A percentile compares a stretch with the other conserved stretches of the same genome.
These are phyloP conservation scores for Moricandia arvensis DNA, from an alignment of 345 rosid genomes.

Conservation along the genomic window DNA sequence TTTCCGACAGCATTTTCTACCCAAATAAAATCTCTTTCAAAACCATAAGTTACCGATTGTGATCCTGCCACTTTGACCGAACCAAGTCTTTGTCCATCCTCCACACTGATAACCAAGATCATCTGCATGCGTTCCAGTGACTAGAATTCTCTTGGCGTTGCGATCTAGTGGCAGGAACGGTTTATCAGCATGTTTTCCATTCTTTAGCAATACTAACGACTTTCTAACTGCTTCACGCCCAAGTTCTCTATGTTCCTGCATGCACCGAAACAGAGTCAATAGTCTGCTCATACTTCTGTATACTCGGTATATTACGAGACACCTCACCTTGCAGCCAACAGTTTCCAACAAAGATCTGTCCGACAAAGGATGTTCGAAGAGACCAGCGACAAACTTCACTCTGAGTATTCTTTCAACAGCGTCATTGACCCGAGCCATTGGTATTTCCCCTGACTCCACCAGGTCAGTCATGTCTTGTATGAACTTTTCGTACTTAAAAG, in stretches of 20 bases:
- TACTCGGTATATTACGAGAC: neutral
- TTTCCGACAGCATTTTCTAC: neutral
- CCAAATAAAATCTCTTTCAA: neutral
- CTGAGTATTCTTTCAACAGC: conserved; percentile 87
- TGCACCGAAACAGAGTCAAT: conserved; percentile 6
- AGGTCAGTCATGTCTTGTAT: conserved; percentile 49
- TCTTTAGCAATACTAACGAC: conserved; percentile 81
- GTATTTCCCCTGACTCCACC: conserved; percentile 70
- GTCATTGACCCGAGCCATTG: conserved; percentile 69
- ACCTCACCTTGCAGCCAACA: conserved; percentile 79
- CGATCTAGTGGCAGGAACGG: conserved; percentile 68
- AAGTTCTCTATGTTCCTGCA: conserved; percentile 71
- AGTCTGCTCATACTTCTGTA: neutral
- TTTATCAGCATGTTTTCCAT: conserved; percentile 57
- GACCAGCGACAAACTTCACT: conserved; percentile 79
- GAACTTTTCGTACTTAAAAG: conserved; percentile 50
- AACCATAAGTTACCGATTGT: conserved; percentile 57
- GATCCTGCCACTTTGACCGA: conserved; percentile 66
- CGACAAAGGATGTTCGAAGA: conserved; percentile 72
- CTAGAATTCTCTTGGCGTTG: conserved; percentile 64
- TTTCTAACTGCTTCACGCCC: conserved; percentile 86
- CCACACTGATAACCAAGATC: conserved; percentile 92
- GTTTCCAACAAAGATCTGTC: conserved; percentile 56
- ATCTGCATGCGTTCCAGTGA: conserved; percentile 77
- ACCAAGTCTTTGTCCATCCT: conserved; percentile 82